Evolutionary conservation across 1,284 basidiomycete species (phyloP).

Genomic region (Takashimella koratensis): DNA sequence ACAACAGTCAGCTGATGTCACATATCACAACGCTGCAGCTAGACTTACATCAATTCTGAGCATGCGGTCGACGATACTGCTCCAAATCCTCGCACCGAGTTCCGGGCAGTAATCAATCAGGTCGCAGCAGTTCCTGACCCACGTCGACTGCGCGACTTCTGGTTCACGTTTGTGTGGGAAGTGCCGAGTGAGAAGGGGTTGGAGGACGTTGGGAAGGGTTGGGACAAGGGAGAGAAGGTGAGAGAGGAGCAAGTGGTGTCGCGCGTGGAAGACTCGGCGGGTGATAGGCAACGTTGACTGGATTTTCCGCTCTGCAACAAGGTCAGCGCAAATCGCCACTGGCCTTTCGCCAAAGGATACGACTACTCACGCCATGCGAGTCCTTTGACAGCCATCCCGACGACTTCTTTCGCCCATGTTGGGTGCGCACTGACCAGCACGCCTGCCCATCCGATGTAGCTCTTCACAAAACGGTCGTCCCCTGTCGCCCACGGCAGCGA

Average conservation of each 20-base stretch:
- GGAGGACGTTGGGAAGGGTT: constrained; percentile 77
- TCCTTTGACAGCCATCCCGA: constrained; percentile 75
- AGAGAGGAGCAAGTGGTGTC: constrained; percentile 77
- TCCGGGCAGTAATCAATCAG: constrained; percentile 88
- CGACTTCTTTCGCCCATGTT: constrained; percentile 82
- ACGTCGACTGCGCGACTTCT: constrained; percentile 76
- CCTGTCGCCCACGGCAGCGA: constrained; percentile 89
- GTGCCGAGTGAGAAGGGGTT: constrained; percentile 73
- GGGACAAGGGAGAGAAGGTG: constrained; percentile 86
- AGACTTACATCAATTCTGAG: constrained; percentile 86
- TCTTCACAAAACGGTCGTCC: constrained; percentile 69
- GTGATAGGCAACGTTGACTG: constrained; percentile 55
- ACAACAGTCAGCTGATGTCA: too few species aligned
- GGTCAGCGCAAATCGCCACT: neutral
- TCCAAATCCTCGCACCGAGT: constrained; percentile 76
- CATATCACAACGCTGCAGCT: too few species aligned
- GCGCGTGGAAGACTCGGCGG: constrained; percentile 76
- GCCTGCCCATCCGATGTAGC: constrained; percentile 81
- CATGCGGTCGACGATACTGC: constrained; percentile 81
- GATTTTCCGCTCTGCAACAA: constrained; percentile 21
- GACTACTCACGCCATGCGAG: constrained; percentile 78
- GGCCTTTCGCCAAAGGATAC: neutral
- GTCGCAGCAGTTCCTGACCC: constrained; percentile 83
- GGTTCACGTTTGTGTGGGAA: constrained; percentile 93
- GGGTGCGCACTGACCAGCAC: constrained; percentile 90